Evolutionary conservation across 2,329 filamentous ascomycete genomes (phyloP).

Genomic region (Colletotrichum tropicicola): DNA sequence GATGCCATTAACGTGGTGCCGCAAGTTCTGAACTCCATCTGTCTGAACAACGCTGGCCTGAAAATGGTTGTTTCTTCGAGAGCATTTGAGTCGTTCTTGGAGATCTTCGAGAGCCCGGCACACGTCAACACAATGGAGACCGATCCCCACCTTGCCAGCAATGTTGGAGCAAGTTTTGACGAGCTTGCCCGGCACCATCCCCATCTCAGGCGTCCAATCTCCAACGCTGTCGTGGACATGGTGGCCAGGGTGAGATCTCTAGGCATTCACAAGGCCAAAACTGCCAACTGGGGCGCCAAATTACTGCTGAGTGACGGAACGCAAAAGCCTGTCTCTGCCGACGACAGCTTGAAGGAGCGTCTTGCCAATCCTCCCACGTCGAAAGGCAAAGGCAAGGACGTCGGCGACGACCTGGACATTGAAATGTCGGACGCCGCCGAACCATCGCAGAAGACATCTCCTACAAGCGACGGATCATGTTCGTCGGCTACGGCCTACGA

Average conservation of each 20-base stretch:
- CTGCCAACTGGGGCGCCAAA: constrained; percentile 80
- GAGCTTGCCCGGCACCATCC: constrained; percentile 96
- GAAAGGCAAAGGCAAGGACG: constrained; percentile 50
- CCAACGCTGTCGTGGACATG: constrained; percentile 89
- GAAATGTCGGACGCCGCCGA: constrained; percentile 69
- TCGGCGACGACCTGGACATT: constrained; percentile 59
- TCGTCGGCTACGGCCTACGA: constrained; percentile 37
- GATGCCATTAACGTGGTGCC: constrained; percentile 92
- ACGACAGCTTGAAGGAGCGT: constrained; percentile 45
- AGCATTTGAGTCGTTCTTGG: constrained; percentile 87
- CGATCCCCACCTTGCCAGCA: constrained; percentile 74
- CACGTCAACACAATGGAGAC: constrained; percentile 87
- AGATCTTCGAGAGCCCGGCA: constrained; percentile 93
- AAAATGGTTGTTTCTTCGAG: constrained; percentile 85
- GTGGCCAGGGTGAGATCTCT: constrained; percentile 81
- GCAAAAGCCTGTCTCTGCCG: constrained; percentile 68
- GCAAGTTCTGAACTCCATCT: constrained; percentile 91
- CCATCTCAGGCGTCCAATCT: constrained; percentile 79
- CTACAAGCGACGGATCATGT: constrained; percentile 33
- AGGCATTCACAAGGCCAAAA: constrained; percentile 74
- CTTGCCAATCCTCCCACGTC: constrained; percentile 36
- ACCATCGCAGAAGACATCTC: constrained; percentile 32
- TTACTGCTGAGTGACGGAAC: constrained; percentile 71
- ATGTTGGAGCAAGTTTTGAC: constrained; percentile 87
- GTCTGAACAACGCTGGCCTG: constrained; percentile 87